Conservation (phyloP, 2,329 filamentous ascomycete genomes). For the Zymoseptoria ardabiliae region DNA sequence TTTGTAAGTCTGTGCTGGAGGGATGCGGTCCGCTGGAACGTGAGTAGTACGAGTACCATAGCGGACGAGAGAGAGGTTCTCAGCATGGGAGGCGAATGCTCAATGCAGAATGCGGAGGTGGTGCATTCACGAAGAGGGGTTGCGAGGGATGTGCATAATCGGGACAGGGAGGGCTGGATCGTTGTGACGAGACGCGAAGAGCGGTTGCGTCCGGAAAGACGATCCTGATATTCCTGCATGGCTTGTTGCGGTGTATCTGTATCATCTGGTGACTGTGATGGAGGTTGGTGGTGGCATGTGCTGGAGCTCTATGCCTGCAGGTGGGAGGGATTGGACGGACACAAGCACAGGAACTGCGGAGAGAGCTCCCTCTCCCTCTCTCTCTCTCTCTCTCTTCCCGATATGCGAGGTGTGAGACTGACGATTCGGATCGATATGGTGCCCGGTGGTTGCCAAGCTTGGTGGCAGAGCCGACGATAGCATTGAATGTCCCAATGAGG, state of each 20-base stretch:
- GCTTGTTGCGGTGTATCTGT: background rate
- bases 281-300: background rate
- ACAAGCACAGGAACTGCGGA: background rate
- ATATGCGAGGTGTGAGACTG: background rate
- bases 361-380: background rate
- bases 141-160: background rate
- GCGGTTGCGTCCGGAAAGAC: background rate
- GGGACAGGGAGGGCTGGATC: background rate
- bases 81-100: background rate
- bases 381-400: background rate
- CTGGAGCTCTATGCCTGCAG: background rate
- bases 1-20: background rate
- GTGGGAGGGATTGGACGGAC: background rate
- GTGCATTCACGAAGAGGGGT: background rate
- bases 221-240: background rate
- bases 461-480: background rate
- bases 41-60: background rate
- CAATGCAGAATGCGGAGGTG: background rate
- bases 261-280: background rate
- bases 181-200: background rate
- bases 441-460: no score
- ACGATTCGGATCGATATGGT: background rate
- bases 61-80: background rate
- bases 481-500: background rate
- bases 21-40: background rate